phyloP scores from a whole-genome alignment of 768 basidiomycete species.

The Russula sp. region DNA sequence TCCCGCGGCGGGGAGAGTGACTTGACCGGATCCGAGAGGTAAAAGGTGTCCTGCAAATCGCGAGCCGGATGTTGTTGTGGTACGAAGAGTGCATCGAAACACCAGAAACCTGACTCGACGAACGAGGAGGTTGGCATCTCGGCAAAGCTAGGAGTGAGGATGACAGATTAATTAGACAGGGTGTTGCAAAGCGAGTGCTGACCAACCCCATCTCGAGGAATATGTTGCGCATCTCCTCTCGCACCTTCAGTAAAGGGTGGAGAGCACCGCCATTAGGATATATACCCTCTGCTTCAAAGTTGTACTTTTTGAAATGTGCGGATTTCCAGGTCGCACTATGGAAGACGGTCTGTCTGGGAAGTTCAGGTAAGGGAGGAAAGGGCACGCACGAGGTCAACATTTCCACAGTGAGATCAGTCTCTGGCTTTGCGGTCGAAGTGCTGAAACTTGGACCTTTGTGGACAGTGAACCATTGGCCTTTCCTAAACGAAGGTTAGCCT shows the following conservation, averaged over 20 bases:
- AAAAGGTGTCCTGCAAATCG: conserved; percentile 98
- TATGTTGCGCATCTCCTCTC: conserved; percentile 95
- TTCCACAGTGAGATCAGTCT: conserved; percentile 94
- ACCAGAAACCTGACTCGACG: conserved; percentile 99
- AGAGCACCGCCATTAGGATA: conserved; percentile 88
- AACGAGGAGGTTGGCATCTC: conserved; percentile 98
- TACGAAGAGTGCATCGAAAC: conserved; percentile 96
- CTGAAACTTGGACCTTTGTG: conserved; percentile 83
- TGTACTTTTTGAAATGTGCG: conserved; percentile 94
- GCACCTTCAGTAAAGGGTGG: conserved; percentile 94
- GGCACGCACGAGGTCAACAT: conserved; percentile 83
- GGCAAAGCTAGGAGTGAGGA: conserved; percentile 64
- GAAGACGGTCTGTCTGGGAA: conserved; percentile 4
- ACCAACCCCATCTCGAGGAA: conserved; percentile 99
- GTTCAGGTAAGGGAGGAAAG: background rate
- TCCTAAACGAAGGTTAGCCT: conserved; percentile 49
- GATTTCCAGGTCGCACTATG: conserved; percentile 91
- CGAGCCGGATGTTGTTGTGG: conserved; percentile 99
- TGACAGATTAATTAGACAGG: background rate
- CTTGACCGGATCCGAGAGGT: conserved; percentile 84
- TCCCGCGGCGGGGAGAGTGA: conserved; percentile 72
- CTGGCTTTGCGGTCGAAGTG: conserved; percentile 86
- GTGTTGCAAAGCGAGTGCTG: background rate
- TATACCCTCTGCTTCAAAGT: conserved; percentile 94
- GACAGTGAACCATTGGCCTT: conserved; percentile 93